Evolutionary conservation across 805 yeast genomes (phyloP), one percentile per base, ranked within the genome.

Genomic region (Schwanniomyces pseudopolymorphus): DNA sequence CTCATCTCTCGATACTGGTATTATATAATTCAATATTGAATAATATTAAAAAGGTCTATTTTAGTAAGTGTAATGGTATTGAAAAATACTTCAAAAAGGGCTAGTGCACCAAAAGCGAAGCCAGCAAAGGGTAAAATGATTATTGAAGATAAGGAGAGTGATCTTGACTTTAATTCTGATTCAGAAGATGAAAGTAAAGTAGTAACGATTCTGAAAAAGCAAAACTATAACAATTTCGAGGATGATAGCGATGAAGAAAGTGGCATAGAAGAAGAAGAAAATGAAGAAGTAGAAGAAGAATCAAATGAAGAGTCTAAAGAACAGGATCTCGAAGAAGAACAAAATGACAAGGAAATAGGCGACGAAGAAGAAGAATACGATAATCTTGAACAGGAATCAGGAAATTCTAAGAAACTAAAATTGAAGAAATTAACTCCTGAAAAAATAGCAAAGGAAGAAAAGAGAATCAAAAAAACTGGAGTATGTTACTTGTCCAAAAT

Each of bases 401-500:
- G 14, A 11, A 19, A 11, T 4, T 5, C 41, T 5, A 39, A 24
- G 10, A 45, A 48, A n/a, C 56, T 45, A 11, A 77, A 79, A 53
- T 68, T 84, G 33, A 81, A 84, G 54, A 78, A 74, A 52, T 68
- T 85, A 26, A 76, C 84, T 6, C 76, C 84, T 6, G 77, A 77
- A 39, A 80, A 80, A 51, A 63, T 83, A n/a, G 78, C 61, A 5
- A 69, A 81, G 59, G 79, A 78, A 49, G 75, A 79, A 50, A 77
- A 77, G 54, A 78, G 78, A 54, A 75, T 79, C 31, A 80, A 77
- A 50, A 83, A 79, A 56, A 84, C 96, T 0, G 99, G 99, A 4
- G 97, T 94, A 1, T 85, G 96, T n/a, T 94, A 94, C 56, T 66
- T 94, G 2, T 90, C 97, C 0, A 79, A 85, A 42, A 80, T 94